A percentile compares a stretch with the other conserved stretches of the same genome.
Evolutionary conservation across 768 basidiomycete genomes (phyloP).

Genomic region (Suillus discolor): DNA sequence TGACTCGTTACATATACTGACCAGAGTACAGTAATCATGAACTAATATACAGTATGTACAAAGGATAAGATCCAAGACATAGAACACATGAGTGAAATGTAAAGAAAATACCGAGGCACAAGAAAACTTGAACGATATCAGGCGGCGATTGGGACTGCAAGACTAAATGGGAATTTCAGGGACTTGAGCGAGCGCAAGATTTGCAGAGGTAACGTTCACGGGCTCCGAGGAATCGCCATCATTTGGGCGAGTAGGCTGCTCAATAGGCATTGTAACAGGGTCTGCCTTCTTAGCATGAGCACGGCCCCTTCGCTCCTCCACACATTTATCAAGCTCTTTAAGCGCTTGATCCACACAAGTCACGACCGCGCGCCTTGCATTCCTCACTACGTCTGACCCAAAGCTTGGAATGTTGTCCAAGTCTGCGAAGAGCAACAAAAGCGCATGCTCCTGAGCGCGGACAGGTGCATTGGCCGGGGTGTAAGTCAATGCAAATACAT

Average conservation of each 20-base stretch:
- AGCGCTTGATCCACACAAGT: constrained; percentile 56
- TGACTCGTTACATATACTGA: background rate
- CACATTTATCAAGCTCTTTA: constrained; percentile 49
- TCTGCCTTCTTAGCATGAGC: background rate
- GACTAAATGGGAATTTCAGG: background rate
- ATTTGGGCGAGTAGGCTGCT: background rate
- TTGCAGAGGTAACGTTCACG: background rate
- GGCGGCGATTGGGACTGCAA: background rate
- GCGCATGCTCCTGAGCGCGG: constrained; percentile 62
- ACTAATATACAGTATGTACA: background rate
- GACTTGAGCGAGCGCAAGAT: background rate
- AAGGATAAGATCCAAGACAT: background rate
- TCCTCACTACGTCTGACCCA: constrained; percentile 56
- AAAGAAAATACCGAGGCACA: background rate
- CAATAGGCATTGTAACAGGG: background rate
- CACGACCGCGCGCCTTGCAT: constrained; percentile 58
- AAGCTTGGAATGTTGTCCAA: constrained; percentile 65
- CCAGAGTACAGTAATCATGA: background rate
- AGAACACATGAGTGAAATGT: background rate
- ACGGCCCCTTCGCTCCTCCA: constrained; percentile 39
- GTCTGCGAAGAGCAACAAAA: constrained; percentile 53
- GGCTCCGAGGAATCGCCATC: background rate
- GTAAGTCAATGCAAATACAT: constrained; percentile 49
- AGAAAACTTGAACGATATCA: background rate
- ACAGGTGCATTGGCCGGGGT: constrained; percentile 60